phyloP scores from a whole-genome alignment of 129 eudicot species.

The Tanacetum coccineum region DNA sequence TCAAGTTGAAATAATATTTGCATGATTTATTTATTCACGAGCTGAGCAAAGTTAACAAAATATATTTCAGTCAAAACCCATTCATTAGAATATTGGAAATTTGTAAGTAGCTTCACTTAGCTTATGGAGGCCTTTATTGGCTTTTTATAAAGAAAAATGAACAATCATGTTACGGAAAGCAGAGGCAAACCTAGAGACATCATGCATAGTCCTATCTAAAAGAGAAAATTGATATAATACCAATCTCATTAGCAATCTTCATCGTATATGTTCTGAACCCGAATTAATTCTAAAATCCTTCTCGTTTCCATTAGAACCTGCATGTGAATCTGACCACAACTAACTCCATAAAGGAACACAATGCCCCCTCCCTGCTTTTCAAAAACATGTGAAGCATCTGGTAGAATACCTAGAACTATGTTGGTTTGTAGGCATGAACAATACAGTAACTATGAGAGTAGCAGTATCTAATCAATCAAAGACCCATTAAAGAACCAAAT shows the following conservation, averaged over 20 bases:
- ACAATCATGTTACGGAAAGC: constrained; percentile 1
- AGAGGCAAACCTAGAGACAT: not conserved
- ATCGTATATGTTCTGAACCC: not conserved
- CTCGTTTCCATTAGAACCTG: not conserved
- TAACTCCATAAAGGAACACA: not conserved
- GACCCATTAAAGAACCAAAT: not conserved
- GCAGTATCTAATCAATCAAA: not conserved
- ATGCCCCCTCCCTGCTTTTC: constrained; percentile 1
- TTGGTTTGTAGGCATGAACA: not conserved
- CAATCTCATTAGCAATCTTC: no score
- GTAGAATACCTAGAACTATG: not conserved
- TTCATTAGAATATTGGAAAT: no score
- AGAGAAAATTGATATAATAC: not conserved
- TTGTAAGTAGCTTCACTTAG: no score
- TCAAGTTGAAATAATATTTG: no score
- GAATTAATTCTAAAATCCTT: not conserved
- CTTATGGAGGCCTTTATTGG: no score
- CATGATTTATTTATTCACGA: no score
- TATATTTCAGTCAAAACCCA: no score
- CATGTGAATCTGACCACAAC: not conserved
- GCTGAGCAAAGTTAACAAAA: no score
- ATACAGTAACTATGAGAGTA: not conserved
- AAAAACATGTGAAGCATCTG: not conserved
- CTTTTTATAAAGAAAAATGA: not conserved
- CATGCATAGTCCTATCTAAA: not conserved